Percentiles rank a stretch among this genome's conserved stretches.
phyloP scores from a whole-genome alignment of 1,139 yeast species.

The Nakaseomyces glabratus region DNA sequence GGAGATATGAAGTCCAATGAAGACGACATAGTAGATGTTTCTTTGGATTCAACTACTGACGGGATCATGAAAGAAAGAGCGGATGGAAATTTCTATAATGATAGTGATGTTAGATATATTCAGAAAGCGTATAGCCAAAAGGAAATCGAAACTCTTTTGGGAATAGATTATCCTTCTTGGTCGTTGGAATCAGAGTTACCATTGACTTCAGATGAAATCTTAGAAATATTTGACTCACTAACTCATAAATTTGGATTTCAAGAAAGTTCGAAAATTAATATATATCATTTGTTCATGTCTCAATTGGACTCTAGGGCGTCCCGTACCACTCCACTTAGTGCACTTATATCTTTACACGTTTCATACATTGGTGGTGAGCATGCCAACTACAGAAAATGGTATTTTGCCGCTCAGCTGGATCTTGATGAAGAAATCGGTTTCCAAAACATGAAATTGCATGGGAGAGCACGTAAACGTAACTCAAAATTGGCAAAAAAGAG shows the following conservation, averaged over 20 bases:
- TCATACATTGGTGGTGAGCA: constrained; percentile 66
- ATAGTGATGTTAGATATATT: too few species aligned
- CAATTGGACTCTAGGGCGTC: constrained; percentile 63
- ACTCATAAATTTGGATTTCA: constrained; percentile 62
- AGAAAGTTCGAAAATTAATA: constrained; percentile 50
- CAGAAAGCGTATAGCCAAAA: too few species aligned
- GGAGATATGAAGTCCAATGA: too few species aligned
- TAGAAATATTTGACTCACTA: constrained; percentile 44
- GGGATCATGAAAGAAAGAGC: too few species aligned
- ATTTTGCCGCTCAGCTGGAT: constrained; percentile 62
- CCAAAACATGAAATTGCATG: constrained; percentile 34
- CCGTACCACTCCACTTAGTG: constrained; percentile 47
- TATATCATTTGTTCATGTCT: constrained; percentile 54
- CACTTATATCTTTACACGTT: constrained; percentile 55
- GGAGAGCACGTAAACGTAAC: constrained; percentile 31
- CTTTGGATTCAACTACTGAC: too few species aligned
- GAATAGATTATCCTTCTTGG: constrained; percentile 30
- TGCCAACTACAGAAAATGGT: constrained; percentile 65
- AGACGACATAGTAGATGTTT: too few species aligned
- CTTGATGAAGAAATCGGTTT: constrained; percentile 53
- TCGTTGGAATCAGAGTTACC: constrained; percentile 32
- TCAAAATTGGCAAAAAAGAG: constrained; percentile 31
- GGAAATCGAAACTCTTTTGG: constrained; percentile 18
- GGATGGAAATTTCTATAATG: too few species aligned
- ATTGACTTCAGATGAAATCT: constrained; percentile 42